Percentiles rank a stretch among this genome's conserved stretches.
These are phyloP conservation scores for Pyrenula aspistea DNA, from an alignment of 495 filamentous ascomycete species.

Conservation along the genomic window DNA sequence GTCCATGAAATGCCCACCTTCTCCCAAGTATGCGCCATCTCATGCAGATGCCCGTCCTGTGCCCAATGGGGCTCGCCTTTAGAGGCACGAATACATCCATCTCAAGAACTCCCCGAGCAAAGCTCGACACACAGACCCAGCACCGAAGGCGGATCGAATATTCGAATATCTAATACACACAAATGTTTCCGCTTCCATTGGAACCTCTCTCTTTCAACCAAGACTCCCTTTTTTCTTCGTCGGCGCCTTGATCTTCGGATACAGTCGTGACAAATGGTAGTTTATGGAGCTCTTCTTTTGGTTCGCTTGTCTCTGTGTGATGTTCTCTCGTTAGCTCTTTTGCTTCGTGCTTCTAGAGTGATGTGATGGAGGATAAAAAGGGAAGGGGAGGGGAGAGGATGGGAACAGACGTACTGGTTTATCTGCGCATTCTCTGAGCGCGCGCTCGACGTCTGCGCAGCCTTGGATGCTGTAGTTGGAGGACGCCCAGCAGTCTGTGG, in stretches of 20 bases:
- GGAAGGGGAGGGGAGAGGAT: background rate
- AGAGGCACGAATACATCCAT: too few relatives aligned
- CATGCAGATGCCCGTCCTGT: too few relatives aligned
- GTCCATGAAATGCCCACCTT: too few relatives aligned
- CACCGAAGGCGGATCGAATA: too few relatives aligned
- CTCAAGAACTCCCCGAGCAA: too few relatives aligned
- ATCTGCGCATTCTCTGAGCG: slow-evolving; percentile 90
- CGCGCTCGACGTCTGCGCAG: slow-evolving; percentile 69
- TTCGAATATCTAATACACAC: too few relatives aligned
- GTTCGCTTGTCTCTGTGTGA: slow-evolving; percentile 44
- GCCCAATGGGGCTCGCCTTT: too few relatives aligned
- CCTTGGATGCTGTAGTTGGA: slow-evolving; percentile 60
- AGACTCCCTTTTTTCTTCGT: slow-evolving; percentile 53
- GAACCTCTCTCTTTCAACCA: too few relatives aligned
- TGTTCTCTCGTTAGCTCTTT: background rate
- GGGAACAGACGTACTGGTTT: slow-evolving; percentile 40
- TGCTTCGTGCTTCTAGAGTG: background rate
- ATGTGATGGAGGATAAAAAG: background rate
- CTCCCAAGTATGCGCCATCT: too few relatives aligned
- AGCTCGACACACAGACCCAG: too few relatives aligned
- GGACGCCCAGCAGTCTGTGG: slow-evolving; percentile 87
- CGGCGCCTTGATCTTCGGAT: slow-evolving; percentile 61
- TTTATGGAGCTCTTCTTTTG: slow-evolving; percentile 80
- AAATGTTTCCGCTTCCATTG: too few relatives aligned
- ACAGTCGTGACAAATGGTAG: slow-evolving; percentile 82